phyloP scores from a whole-genome alignment of 345 rosid genomes.

The Salix suchowensis region DNA sequence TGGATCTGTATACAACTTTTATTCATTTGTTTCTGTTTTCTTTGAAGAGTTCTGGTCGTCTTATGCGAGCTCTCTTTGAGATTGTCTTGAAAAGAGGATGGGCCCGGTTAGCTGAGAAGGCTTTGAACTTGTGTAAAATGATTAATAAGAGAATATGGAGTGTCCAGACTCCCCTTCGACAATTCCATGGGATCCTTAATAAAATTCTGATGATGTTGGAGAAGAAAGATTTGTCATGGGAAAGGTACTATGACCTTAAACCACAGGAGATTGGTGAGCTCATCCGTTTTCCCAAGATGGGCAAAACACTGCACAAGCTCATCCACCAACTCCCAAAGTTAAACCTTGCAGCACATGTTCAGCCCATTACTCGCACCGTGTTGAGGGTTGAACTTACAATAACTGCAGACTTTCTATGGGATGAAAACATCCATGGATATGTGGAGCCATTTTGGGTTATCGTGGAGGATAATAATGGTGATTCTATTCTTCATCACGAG shows the following conservation, averaged over 20 bases:
- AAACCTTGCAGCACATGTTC: conserved; percentile 77
- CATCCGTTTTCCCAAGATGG: conserved; percentile 79
- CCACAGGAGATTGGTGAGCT: conserved; percentile 93
- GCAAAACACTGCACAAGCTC: conserved; percentile 75
- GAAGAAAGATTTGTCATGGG: conserved; percentile 98
- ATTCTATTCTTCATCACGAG: conserved; percentile 87
- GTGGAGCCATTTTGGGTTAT: conserved; percentile 97
- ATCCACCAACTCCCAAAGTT: conserved; percentile 91
- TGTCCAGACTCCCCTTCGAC: conserved; percentile 92
- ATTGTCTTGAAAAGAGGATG: conserved; percentile 92
- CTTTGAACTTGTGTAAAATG: conserved; percentile 88
- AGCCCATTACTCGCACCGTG: conserved; percentile 84
- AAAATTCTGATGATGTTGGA: conserved; percentile 82
- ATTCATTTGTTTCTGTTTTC: conserved; percentile 5
- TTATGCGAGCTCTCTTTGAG: conserved; percentile 85
- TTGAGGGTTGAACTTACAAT: conserved; percentile 83
- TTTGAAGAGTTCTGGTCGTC: conserved; percentile 83
- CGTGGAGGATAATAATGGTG: conserved; percentile 95
- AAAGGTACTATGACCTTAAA: conserved; percentile 86
- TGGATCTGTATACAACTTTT: background rate
- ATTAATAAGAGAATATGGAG: conserved; percentile 94
- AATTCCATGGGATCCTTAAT: conserved; percentile 74
- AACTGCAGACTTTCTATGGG: conserved; percentile 94
- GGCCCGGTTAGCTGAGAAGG: conserved; percentile 93
- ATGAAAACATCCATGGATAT: conserved; percentile 83